These are phyloP conservation scores for Botrytis deweyae DNA, from an alignment of 2,329 filamentous ascomycete genomes.

Conservation along the genomic window DNA sequence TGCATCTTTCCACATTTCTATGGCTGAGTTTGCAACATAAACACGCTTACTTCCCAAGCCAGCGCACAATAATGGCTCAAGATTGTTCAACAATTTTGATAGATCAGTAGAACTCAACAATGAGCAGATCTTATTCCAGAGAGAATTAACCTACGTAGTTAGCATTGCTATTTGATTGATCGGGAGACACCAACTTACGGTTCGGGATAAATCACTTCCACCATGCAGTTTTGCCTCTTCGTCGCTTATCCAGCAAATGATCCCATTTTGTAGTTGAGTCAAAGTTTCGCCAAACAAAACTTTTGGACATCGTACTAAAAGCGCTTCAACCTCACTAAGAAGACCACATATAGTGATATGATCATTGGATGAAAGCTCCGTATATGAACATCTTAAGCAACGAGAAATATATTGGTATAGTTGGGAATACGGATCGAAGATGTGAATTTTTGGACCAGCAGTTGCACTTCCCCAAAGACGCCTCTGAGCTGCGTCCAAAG, in stretches of 20 bases:
- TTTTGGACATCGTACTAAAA: constrained; percentile 44
- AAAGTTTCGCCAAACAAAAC: constrained; percentile 45
- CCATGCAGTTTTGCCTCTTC: constrained; percentile 45
- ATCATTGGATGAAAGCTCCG: constrained; percentile 42
- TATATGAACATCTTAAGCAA: constrained; percentile 53
- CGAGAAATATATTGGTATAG: constrained; percentile 61
- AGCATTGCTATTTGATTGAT: constrained; percentile 30
- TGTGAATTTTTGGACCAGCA: constrained; percentile 43
- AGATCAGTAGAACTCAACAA: constrained; percentile 37
- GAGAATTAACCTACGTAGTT: constrained; percentile 45
- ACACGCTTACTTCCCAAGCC: constrained; percentile 58
- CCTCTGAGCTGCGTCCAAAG: constrained; percentile 63
- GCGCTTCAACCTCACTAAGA: constrained; percentile 42
- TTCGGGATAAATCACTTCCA: constrained; percentile 44
- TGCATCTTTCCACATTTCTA: constrained; percentile 67
- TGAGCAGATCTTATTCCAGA: constrained; percentile 53
- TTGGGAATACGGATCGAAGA: constrained; percentile 63
- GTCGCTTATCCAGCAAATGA: constrained; percentile 66
- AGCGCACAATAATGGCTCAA: constrained; percentile 56
- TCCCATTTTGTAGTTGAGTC: constrained; percentile 58
- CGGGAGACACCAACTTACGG: constrained; percentile 44
- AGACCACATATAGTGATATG: constrained; percentile 52
- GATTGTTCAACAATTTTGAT: constrained; percentile 48
- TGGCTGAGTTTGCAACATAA: constrained; percentile 53
- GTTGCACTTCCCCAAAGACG: constrained; percentile 62